Evolutionary conservation across 257 asterid genomes (phyloP), one percentile per base, ranked within the genome.

Genomic region (Solanum infundibuliforme): DNA sequence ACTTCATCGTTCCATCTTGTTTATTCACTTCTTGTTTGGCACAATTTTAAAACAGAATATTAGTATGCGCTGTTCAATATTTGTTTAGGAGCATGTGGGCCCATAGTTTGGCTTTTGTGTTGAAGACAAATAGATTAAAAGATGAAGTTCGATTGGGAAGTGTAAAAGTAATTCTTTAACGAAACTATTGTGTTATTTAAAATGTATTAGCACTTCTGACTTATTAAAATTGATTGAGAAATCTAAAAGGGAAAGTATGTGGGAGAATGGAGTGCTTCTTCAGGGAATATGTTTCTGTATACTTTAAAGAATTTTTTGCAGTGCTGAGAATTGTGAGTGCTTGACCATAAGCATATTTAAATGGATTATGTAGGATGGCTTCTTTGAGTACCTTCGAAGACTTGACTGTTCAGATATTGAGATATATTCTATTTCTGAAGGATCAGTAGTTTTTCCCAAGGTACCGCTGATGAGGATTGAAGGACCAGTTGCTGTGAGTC

Each of bases 401-500:
- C 86, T 95, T 82, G 94, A 97, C 91, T 96, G 99, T 91, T 95
- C 96, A 20, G 94, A 95, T 92, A 90, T 97, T 93, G 99, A 97
- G 94, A 94, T 97, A 91, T 93, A 96, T 89, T 96, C 99, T 86
- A 92, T 97, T 89, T 88, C 98, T 86, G 99, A 97, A 92, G 99
- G 99, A 91, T 91, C 89, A 84, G 99, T 95, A 87, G 98, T 97
- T 88, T 96, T 96, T 83, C 99, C 99, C 6, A 97, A 94, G 94
- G 94, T 96, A 90, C 99, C 99, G 10, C 86, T 96, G 91, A 92
- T 97, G 98, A 96, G 98, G 93, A 87, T 97, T 90, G 98, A 97
- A 94, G 99, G 99, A 83, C 97, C 99, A 35, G 92, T 94, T 88
- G 98, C 98, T 85, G 99, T 97, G 91, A 95, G 98, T 94, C 89